Conservation (phyloP, 164 flowering plant species). For the Warburgia ugandensis region DNA sequence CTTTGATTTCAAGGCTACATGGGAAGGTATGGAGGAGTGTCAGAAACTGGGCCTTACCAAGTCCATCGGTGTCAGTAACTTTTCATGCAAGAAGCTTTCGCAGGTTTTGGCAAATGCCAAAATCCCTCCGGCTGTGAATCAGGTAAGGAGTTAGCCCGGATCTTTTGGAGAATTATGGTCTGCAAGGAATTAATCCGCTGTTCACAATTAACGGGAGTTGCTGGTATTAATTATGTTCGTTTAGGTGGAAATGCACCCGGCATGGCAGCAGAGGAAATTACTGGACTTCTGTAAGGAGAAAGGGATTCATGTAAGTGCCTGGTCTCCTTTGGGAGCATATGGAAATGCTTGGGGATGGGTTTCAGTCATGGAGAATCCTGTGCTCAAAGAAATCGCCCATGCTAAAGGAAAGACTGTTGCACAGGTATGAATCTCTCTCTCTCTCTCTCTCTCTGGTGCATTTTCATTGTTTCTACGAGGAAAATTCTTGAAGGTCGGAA, state of each 20-base stretch:
- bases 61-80: conserved; percentile 16
- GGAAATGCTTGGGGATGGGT: conserved; percentile 17
- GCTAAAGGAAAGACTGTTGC: conserved; percentile 21
- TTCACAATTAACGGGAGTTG: too few species aligned
- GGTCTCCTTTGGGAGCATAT: conserved; percentile 25
- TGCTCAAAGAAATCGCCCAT: conserved; percentile 21
- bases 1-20: conserved; percentile 5
- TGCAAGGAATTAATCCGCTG: too few species aligned
- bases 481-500: too few species aligned
- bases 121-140: conserved; percentile 16
- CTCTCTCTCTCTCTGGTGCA: too few species aligned
- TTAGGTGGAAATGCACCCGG: conserved; percentile 28
- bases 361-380: conserved; percentile 10
- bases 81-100: conserved; percentile 16
- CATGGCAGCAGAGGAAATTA: conserved; percentile 19
- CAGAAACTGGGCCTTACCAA: conserved; percentile 9
- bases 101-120: conserved; percentile 4
- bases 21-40: conserved; percentile 18
- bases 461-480: too few species aligned
- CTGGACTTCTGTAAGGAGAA: conserved; percentile 16
- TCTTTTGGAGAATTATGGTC: too few species aligned
- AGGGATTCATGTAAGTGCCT: conserved; percentile 20
- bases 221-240: too few species aligned
- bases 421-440: conserved; percentile 12
- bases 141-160: not conserved